A percentile compares a stretch with the other conserved stretches of the same genome.
Evolutionary conservation across 2,329 filamentous ascomycete genomes (phyloP).

Genomic region (Plectosphaerella sp.): DNA sequence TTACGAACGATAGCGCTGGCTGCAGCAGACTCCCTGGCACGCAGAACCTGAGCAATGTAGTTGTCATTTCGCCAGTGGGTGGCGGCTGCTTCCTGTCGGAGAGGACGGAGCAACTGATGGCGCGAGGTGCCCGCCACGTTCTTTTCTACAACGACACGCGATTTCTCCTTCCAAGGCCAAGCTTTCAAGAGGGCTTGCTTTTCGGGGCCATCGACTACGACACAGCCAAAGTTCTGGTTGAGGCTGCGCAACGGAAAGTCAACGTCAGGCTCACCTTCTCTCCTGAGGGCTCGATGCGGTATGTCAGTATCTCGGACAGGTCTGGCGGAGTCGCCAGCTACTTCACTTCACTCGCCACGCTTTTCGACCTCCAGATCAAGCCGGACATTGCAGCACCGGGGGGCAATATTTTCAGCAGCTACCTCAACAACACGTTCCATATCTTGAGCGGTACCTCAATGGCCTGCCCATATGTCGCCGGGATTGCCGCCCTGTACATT

Average conservation of each 20-base stretch:
- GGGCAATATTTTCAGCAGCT: slow-evolving; percentile 45
- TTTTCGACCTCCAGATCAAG: slow-evolving; percentile 45
- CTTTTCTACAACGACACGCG: not conserved
- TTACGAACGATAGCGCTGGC: slow-evolving; percentile 21
- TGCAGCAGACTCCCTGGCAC: slow-evolving; percentile 31
- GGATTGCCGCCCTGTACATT: slow-evolving; percentile 42
- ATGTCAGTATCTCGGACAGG: not conserved
- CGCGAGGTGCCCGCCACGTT: slow-evolving; percentile 1
- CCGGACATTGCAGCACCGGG: slow-evolving; percentile 47
- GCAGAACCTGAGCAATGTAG: slow-evolving; percentile 30
- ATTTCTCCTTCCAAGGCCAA: not conserved
- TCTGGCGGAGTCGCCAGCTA: slow-evolving; percentile 33
- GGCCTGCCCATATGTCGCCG: slow-evolving; percentile 50
- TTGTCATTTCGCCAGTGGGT: slow-evolving; percentile 30
- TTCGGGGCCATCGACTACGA: not conserved
- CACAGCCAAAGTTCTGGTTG: not conserved
- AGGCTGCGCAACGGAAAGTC: not conserved
- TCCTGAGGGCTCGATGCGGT: not conserved
- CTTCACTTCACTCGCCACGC: slow-evolving; percentile 48
- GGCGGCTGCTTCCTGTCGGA: slow-evolving; percentile 1
- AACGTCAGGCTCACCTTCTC: not conserved
- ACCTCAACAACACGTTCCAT: slow-evolving; percentile 35
- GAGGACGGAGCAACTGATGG: not conserved
- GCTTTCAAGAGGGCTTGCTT: not conserved
- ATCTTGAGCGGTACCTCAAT: slow-evolving; percentile 51